Percentiles rank a stretch among this genome's conserved stretches.
Evolutionary conservation across 2,329 filamentous ascomycete species (phyloP).

Genomic region (Aspergillus glaucus): DNA sequence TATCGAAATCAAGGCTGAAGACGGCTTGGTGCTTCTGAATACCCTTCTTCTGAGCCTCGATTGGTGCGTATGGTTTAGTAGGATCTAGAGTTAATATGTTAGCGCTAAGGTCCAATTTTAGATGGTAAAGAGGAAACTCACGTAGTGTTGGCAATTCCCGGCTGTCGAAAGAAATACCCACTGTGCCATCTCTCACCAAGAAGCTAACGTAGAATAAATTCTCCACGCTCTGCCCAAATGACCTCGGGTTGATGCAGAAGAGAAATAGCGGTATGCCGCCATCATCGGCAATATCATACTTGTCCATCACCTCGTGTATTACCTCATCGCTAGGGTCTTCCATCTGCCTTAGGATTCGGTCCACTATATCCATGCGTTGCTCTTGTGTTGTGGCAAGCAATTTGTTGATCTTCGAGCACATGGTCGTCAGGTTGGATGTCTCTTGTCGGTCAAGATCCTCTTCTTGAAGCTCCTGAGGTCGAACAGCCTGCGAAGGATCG

Average conservation of each 20-base stretch:
- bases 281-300: slow-evolving; percentile 59
- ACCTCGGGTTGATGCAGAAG: slow-evolving; percentile 82
- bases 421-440: slow-evolving; percentile 69
- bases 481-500: slow-evolving; percentile 59
- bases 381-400: slow-evolving; percentile 46
- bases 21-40: slow-evolving; percentile 75
- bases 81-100: slow-evolving; percentile 32
- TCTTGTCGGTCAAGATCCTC: slow-evolving; percentile 70
- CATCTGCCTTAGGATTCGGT: slow-evolving; percentile 34
- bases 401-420: slow-evolving; percentile 68
- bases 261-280: slow-evolving; percentile 73
- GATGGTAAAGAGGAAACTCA: slow-evolving; percentile 43
- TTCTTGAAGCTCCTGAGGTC: slow-evolving; percentile 70
- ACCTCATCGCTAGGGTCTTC: slow-evolving; percentile 34
- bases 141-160: slow-evolving; percentile 70
- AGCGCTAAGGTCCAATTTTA: not conserved
- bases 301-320: slow-evolving; percentile 52
- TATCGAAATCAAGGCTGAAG: slow-evolving; percentile 76
- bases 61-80: slow-evolving; percentile 42
- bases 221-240: slow-evolving; percentile 91
- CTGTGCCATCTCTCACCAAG: slow-evolving; percentile 76
- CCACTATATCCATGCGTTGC: slow-evolving; percentile 44
- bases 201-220: slow-evolving; percentile 98
- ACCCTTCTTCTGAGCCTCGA: slow-evolving; percentile 45
- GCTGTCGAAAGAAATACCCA: slow-evolving; percentile 67